These are phyloP conservation scores for Chaetomiaceae sp. DNA, from an alignment of 2,329 filamentous ascomycete species.

Conservation along the genomic window DNA sequence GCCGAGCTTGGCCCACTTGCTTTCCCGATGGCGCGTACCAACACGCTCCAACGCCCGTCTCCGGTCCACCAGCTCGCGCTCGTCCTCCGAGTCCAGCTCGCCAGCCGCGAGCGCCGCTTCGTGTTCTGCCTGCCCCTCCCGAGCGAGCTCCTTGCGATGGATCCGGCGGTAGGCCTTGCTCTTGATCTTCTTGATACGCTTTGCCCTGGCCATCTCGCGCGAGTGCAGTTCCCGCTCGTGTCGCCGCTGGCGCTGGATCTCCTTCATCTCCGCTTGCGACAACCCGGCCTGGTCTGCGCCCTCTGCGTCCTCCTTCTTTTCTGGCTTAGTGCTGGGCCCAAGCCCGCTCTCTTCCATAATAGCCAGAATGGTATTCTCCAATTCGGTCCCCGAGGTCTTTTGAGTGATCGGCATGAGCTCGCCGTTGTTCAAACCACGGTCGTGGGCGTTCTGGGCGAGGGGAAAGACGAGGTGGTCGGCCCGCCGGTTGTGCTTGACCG, in stretches of 20 bases:
- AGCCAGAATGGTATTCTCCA: slow-evolving; percentile 78
- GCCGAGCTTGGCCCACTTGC: slow-evolving; percentile 85
- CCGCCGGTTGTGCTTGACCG: slow-evolving; percentile 86
- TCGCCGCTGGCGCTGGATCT: slow-evolving; percentile 66
- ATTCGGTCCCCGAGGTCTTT: slow-evolving; percentile 64
- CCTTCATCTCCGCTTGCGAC: slow-evolving; percentile 63
- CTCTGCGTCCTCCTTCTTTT: slow-evolving; percentile 55
- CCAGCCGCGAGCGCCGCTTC: slow-evolving; percentile 49
- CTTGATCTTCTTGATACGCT: slow-evolving; percentile 98
- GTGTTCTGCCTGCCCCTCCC: slow-evolving; percentile 46
- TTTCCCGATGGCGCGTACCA: slow-evolving; percentile 77
- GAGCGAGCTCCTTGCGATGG: slow-evolving; percentile 67
- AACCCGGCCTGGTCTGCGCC: slow-evolving; percentile 51
- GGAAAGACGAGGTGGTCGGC: slow-evolving; percentile 90
- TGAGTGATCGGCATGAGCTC: slow-evolving; percentile 60
- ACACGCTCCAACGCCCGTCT: slow-evolving; percentile 77
- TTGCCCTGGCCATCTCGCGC: slow-evolving; percentile 79
- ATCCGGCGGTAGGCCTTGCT: slow-evolving; percentile 91
- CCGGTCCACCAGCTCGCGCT: slow-evolving; percentile 61
- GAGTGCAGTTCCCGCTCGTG: slow-evolving; percentile 79
- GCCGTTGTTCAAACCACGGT: slow-evolving; percentile 52
- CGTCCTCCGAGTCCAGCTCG: slow-evolving; percentile 58
- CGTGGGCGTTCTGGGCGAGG: slow-evolving; percentile 63
- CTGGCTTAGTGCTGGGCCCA: slow-evolving; percentile 41
- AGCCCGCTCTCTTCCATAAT: slow-evolving; percentile 89